phyloP scores from a whole-genome alignment of 2,329 filamentous ascomycete genomes.

The Elsinoe arachidis region DNA sequence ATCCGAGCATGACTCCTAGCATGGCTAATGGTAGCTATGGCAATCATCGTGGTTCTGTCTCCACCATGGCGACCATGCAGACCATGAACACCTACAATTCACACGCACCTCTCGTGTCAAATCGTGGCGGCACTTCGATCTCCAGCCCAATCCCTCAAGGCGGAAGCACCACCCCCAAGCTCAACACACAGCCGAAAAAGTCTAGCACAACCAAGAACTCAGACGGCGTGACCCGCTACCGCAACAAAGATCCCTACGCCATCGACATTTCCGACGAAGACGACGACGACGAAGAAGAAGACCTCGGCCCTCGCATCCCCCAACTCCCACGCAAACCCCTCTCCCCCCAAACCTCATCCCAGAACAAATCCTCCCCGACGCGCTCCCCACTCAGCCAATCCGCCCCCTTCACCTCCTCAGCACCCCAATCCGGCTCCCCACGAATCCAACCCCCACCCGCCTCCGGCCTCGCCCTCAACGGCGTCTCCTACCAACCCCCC shows the following conservation, averaged over 20 bases:
- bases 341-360: background rate
- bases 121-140: background rate
- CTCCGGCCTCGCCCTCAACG: constrained; percentile 8
- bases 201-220: background rate
- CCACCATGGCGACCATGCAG: constrained; percentile 10
- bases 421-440: background rate
- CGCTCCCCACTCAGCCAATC: background rate
- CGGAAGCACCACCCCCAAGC: constrained; percentile 1
- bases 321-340: constrained; percentile 7
- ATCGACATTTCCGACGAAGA: constrained; percentile 61
- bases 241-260: constrained; percentile 84
- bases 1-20: background rate
- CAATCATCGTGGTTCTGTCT: constrained; percentile 1
- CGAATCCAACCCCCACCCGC: background rate
- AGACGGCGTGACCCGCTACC: constrained; percentile 58
- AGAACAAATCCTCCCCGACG: background rate
- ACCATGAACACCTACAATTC: constrained; percentile 9
- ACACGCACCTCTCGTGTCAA: constrained; percentile 11
- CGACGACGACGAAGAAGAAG: constrained; percentile 47
- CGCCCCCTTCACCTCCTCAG: background rate
- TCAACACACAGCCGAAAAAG: constrained; percentile 5
- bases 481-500: constrained; percentile 10
- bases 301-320: background rate
- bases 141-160: background rate
- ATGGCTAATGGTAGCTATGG: constrained; percentile 2